Evolutionary conservation across 805 yeast genomes (phyloP), one percentile per base, ranked within the genome.

Genomic region (Metschnikowia aberdeeniae): DNA sequence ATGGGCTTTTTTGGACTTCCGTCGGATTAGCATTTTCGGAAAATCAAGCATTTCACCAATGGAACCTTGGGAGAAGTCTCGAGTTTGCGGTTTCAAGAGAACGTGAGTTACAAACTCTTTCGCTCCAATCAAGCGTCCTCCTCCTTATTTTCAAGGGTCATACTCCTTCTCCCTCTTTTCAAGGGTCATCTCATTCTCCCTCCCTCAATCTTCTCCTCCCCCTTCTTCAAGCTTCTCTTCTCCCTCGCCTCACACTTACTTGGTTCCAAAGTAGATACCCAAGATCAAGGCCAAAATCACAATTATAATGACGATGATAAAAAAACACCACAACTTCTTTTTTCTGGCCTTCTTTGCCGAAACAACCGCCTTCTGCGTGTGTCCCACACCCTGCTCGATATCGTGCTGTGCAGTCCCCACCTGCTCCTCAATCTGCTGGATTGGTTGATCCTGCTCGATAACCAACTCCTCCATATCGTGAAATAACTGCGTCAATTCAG

Each of bases 391-490:
- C 64, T 84, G 82, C 72, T 90, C 96, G 57, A 93, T 82, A 64
- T 93, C 95, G 50, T 80, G 82, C 67, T 89, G 96, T 24, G 97
- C 98, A 45, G 74, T 77, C 48, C 73, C 81, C 50, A 90, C 86
- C 58, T 87, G 84, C 55, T 86, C 81, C 63, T 89, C 89, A 53
- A 89, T 81, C 60, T 82, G 86, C 61, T 84, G 86, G 55, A 93
- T 83, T 50, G 85, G 82, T 56, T 81, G 89, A 67, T 90, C 96
- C 73, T 93, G 98, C 70, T 90, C 96, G 56, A 92, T 89, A 39
- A 92, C 97, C 69, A 93, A 75, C 62, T 87, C 87, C 70, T 93
- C 97, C 93, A 93, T 88, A 64, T 93, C 98, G 60, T 85, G 86
- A 75, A 93, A 89, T 64, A 93, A 79, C 72, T 88, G 96, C 34